Evolutionary conservation across 176 grass and related monocot genomes (phyloP).

Genomic region (Elymus sibiricus): DNA sequence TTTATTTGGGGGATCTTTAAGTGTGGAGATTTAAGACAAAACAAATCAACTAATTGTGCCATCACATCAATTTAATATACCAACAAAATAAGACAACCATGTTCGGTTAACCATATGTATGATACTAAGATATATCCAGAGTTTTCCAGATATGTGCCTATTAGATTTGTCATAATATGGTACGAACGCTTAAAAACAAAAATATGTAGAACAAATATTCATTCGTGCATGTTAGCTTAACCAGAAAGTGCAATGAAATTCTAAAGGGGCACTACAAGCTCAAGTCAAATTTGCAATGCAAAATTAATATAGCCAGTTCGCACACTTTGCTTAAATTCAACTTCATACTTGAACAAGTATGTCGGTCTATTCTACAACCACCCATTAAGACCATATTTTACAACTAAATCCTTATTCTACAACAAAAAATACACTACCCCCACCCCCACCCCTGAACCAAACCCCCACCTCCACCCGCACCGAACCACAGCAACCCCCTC

Average conservation of each 20-base stretch:
- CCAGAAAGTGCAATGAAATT: conserved; percentile 1
- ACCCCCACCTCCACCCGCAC: no score
- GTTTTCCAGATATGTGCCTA: background rate
- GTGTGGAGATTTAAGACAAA: background rate
- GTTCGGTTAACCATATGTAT: background rate
- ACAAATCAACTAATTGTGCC: background rate
- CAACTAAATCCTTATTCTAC: no score
- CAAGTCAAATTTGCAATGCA: background rate
- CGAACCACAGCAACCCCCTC: no score
- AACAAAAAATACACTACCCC: no score
- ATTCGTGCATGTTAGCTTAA: background rate
- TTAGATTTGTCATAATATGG: background rate
- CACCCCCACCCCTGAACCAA: no score
- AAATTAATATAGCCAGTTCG: background rate
- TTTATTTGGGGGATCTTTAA: background rate
- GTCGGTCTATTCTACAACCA: no score
- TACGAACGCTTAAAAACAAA: background rate
- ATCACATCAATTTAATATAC: background rate
- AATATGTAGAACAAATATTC: background rate
- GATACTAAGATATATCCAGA: background rate
- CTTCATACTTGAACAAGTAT: no score
- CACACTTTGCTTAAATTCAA: background rate
- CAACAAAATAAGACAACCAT: background rate
- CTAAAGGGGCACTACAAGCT: background rate
- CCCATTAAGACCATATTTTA: no score